phyloP scores from a whole-genome alignment of 129 eudicot species.

The Scalesia atractyloides region DNA sequence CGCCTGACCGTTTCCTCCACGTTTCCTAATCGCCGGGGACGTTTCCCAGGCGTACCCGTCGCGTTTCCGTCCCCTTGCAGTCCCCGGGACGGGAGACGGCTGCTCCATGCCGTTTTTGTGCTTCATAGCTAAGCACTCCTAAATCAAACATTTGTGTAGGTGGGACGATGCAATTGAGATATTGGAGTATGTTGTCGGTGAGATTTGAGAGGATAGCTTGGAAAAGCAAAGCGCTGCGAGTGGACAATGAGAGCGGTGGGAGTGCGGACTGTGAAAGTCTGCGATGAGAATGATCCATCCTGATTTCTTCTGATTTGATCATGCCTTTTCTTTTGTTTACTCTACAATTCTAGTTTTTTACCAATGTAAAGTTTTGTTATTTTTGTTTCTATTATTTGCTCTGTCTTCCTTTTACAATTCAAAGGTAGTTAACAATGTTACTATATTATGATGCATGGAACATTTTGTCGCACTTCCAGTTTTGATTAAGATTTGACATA shows the following conservation, averaged over 20 bases:
- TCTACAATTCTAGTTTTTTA: not conserved
- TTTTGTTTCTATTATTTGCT: not conserved
- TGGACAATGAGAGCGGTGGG: slow-evolving; percentile 69
- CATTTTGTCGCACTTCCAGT: not conserved
- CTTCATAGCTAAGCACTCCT: too few species aligned
- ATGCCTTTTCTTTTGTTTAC: not conserved
- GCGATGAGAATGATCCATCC: too few species aligned
- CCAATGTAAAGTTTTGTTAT: slow-evolving; percentile 1
- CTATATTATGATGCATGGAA: not conserved
- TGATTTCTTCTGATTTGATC: slow-evolving; percentile 54
- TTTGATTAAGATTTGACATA: too few species aligned
- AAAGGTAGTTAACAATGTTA: too few species aligned
- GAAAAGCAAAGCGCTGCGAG: slow-evolving; percentile 74
- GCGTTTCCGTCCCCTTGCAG: too few species aligned
- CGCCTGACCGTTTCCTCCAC: too few species aligned
- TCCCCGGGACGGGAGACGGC: too few species aligned
- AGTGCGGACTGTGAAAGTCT: too few species aligned
- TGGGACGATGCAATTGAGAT: slow-evolving; percentile 75
- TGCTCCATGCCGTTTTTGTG: too few species aligned
- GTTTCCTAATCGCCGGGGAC: too few species aligned
- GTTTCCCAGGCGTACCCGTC: too few species aligned
- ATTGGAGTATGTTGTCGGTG: slow-evolving; percentile 64
- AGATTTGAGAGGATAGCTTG: slow-evolving; percentile 84
- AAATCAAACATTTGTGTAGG: slow-evolving; percentile 32
- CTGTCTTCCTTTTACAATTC: not conserved